Percentiles rank a stretch among this genome's conserved stretches.
phyloP scores from a whole-genome alignment of 371 early-diverging fungal species.

The Haplosporangium sp. region DNA sequence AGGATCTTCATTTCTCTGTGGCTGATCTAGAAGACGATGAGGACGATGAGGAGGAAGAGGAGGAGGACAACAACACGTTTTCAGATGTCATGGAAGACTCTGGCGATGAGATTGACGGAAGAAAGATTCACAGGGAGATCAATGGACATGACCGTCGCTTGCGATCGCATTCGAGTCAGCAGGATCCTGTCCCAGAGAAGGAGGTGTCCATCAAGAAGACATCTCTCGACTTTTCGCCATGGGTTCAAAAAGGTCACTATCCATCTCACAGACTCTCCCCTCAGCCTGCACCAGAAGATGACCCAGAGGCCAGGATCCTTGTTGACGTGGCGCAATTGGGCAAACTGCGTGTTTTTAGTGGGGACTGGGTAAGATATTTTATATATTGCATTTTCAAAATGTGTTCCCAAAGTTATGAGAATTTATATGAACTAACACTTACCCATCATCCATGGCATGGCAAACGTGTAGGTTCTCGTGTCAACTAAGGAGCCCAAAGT shows the following conservation, averaged over 20 bases:
- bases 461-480: conserved; percentile 20
- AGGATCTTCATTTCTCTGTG: conserved; percentile 47
- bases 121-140: conserved; percentile 46
- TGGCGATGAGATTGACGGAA: conserved; percentile 53
- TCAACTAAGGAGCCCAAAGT: conserved; percentile 25
- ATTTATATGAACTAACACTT: too few relatives aligned
- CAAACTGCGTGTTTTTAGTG: conserved; percentile 76
- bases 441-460: too few relatives aligned
- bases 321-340: conserved; percentile 70
- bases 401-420: neutral
- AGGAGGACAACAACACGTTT: conserved; percentile 50
- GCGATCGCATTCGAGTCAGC: conserved; percentile 35
- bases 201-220: conserved; percentile 26
- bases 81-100: conserved; percentile 50
- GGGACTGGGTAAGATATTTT: conserved; percentile 71
- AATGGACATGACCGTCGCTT: conserved; percentile 31
- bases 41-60: conserved; percentile 40
- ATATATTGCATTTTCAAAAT: neutral
- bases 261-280: conserved; percentile 66
- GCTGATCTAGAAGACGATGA: conserved; percentile 51
- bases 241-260: conserved; percentile 58
- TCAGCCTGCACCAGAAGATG: conserved; percentile 61
- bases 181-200: conserved; percentile 9
- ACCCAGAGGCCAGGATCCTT: conserved; percentile 67
- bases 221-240: conserved; percentile 53